These are phyloP conservation scores for Priceomyces haplophilus DNA, from an alignment of 805 yeast species.

Conservation along the genomic window DNA sequence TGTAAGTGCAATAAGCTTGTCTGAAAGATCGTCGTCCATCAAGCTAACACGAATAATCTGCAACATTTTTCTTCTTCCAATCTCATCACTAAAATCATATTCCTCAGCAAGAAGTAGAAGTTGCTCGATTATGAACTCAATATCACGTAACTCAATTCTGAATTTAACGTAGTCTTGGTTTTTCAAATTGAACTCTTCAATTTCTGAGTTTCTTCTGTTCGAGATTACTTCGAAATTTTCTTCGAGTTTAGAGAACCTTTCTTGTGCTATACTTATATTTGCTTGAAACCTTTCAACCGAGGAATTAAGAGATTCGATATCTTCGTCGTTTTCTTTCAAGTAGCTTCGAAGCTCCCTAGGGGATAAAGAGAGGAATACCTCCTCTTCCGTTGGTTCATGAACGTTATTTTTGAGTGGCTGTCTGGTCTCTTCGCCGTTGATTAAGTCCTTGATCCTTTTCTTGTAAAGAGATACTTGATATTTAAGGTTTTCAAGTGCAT, in stretches of 20 bases:
- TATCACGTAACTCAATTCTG: constrained; percentile 50
- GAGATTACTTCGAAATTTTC: constrained; percentile 13
- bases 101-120: constrained; percentile 61
- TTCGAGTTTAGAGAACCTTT: constrained; percentile 16
- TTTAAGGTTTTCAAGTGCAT: constrained; percentile 7
- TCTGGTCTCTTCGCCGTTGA: constrained; percentile 4
- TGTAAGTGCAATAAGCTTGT: constrained; percentile 50
- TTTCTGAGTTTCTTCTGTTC: constrained; percentile 9
- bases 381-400: constrained; percentile 11
- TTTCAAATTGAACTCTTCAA: constrained; percentile 12
- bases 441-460: constrained; percentile 6
- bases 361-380: constrained; percentile 4
- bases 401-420: constrained; percentile 8
- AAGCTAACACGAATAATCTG: constrained; percentile 47
- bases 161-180: constrained; percentile 25
- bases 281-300: constrained; percentile 11
- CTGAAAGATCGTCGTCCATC: constrained; percentile 55
- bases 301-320: constrained; percentile 3
- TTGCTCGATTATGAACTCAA: constrained; percentile 75
- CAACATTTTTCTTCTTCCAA: constrained; percentile 78
- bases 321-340: constrained; percentile 13
- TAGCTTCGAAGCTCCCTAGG: constrained; percentile 4
- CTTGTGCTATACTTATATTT: constrained; percentile 13
- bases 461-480: constrained; percentile 7
- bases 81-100: constrained; percentile 86